phyloP scores from a whole-genome alignment of 2,329 filamentous ascomycete species.

The Fusarium guadeloupense region DNA sequence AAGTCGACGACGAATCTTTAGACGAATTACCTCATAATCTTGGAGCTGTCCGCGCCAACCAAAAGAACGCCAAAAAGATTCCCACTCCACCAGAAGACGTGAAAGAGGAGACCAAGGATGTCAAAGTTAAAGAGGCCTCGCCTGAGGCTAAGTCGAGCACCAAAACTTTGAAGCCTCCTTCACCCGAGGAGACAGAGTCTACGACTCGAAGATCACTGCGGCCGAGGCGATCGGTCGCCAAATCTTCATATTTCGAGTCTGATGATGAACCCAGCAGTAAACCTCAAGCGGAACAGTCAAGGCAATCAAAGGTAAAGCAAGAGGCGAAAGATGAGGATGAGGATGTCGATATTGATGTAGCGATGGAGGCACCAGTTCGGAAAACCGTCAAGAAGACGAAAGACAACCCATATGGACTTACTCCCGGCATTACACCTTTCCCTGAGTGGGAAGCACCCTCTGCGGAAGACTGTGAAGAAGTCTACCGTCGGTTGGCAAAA shows the following conservation, averaged over 20 bases:
- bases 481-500: constrained; percentile 35
- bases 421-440: constrained; percentile 42
- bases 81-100: not conserved
- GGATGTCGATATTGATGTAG: not conserved
- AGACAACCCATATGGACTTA: constrained; percentile 41
- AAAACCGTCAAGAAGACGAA: constrained; percentile 40
- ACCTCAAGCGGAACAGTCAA: not conserved
- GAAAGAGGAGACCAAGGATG: not conserved
- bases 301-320: constrained; percentile 12
- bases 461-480: constrained; percentile 34
- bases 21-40: constrained; percentile 37
- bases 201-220: constrained; percentile 22
- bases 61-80: constrained; percentile 4
- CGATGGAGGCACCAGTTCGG: constrained; percentile 15
- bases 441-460: constrained; percentile 40
- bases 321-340: constrained; percentile 24
- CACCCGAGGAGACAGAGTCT: not conserved
- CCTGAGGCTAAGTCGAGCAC: not conserved
- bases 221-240: constrained; percentile 16
- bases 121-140: constrained; percentile 6
- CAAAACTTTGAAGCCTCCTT: not conserved
- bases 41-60: constrained; percentile 10
- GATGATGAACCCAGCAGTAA: constrained; percentile 24
- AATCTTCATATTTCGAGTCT: constrained; percentile 36
- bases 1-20: not conserved